These are phyloP conservation scores for Ulota crispa DNA, from an alignment of 225 moss, liverwort and hornwort genomes.

Conservation along the genomic window DNA sequence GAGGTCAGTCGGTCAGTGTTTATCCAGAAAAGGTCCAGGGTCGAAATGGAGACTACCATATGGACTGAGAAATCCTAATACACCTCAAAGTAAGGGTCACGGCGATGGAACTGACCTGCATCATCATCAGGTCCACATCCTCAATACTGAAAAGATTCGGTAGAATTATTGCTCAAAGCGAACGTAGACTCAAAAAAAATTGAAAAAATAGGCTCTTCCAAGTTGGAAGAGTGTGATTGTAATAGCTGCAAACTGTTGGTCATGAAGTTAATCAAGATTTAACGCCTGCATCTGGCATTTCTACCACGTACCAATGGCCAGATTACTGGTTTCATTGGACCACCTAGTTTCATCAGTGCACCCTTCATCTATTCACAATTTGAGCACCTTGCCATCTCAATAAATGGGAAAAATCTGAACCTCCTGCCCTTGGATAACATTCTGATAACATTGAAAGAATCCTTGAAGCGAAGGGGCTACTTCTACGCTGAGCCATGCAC, in stretches of 20 bases:
- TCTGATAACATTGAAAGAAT: conserved; percentile 1
- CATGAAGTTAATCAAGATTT: neutral
- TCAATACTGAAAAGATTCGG: conserved; percentile 8
- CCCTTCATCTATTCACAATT: conserved; percentile 18
- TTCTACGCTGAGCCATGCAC: neutral
- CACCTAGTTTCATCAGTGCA: neutral
- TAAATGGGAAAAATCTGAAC: conserved; percentile 19
- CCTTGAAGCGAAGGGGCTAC: neutral
- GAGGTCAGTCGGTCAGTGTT: neutral
- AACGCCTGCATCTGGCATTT: neutral
- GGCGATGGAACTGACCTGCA: neutral
- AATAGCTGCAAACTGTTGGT: conserved; percentile 12
- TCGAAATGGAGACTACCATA: neutral
- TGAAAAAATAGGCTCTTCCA: neutral
- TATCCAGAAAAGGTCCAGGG: neutral
- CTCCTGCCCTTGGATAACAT: neutral
- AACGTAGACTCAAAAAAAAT: neutral
- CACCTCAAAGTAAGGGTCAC: neutral
- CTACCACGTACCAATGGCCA: conserved; percentile 9
- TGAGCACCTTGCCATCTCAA: neutral
- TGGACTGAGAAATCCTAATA: neutral
- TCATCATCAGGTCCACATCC: conserved; percentile 30
- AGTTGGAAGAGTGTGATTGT: conserved; percentile 8
- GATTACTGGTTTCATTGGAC: neutral
- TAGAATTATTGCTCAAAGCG: neutral